These are phyloP conservation scores for Tetramitus jugosus DNA, from an alignment of 208 protist genomes.

Conservation along the genomic window DNA sequence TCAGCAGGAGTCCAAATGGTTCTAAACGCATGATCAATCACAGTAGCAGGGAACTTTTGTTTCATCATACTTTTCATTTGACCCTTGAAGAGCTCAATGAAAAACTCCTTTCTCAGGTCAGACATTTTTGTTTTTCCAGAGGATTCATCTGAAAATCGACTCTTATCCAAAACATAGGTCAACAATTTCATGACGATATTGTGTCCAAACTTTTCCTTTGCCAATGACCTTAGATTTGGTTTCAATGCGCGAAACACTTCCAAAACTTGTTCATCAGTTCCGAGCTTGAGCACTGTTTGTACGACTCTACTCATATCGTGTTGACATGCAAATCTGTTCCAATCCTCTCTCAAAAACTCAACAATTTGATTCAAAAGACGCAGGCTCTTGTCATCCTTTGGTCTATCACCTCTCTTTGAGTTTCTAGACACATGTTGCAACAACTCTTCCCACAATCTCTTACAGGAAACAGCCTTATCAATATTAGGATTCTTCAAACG, in stretches of 20 bases:
- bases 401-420: not conserved
- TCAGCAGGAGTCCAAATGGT: not conserved
- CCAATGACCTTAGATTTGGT: conserved; percentile 14
- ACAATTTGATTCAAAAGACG: not conserved
- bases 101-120: not conserved
- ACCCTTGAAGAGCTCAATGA: not conserved
- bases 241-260: conserved; percentile 30
- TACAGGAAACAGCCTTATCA: not conserved
- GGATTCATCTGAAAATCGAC: too few species aligned
- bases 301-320: conserved; percentile 36
- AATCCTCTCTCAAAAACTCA: not conserved
- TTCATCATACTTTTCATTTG: not conserved
- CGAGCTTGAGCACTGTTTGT: conserved; percentile 38
- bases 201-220: conserved; percentile 29
- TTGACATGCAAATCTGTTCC: conserved; percentile 11
- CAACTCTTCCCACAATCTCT: not conserved
- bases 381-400: not conserved
- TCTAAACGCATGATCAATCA: not conserved
- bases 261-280: conserved; percentile 22
- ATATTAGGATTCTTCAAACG: not conserved
- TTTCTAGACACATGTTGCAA: not conserved
- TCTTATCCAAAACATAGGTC: too few species aligned
- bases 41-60: not conserved
- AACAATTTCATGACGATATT: too few species aligned
- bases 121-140: too few species aligned